Conservation (phyloP, 768 basidiomycete genomes). For the Coprinopsis cinerea region DNA sequence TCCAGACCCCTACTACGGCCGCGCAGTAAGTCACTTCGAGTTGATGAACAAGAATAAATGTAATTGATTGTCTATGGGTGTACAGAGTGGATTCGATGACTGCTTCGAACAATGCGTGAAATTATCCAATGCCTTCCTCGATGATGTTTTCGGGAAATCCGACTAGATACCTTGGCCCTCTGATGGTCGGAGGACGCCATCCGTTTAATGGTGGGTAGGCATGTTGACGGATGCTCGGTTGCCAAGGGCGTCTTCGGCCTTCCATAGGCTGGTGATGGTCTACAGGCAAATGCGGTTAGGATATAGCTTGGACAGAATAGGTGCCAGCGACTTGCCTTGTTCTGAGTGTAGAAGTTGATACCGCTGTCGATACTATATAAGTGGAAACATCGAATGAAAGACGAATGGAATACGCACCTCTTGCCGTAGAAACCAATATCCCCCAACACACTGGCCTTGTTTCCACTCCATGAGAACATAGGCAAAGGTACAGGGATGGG, state of each 20-base stretch:
- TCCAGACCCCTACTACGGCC: slow-evolving; percentile 82
- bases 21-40: slow-evolving; percentile 42
- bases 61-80: background rate
- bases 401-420: slow-evolving; percentile 38
- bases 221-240: slow-evolving; percentile 80
- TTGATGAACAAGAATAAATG: slow-evolving; percentile 1
- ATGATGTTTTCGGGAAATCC: slow-evolving; percentile 43
- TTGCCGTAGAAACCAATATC: slow-evolving; percentile 92
- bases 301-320: background rate
- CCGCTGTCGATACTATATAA: slow-evolving; percentile 41
- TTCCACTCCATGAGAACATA: slow-evolving; percentile 97
- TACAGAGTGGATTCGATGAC: slow-evolving; percentile 64
- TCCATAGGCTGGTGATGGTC: slow-evolving; percentile 94
- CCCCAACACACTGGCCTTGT: slow-evolving; percentile 81
- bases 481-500: slow-evolving; percentile 87
- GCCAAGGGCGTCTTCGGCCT: slow-evolving; percentile 75
- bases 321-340: slow-evolving; percentile 51
- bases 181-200: background rate
- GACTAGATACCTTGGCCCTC: background rate
- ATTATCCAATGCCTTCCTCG: slow-evolving; percentile 77
- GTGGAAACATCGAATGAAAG: background rate
- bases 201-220: slow-evolving; percentile 66
- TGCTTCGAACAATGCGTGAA: slow-evolving; percentile 72
- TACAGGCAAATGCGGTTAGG: slow-evolving; percentile 20
- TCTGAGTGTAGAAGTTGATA: slow-evolving; percentile 93